Evolutionary conservation across 805 yeast species (phyloP).

Genomic region (Saccharomycopsis fodiens): DNA sequence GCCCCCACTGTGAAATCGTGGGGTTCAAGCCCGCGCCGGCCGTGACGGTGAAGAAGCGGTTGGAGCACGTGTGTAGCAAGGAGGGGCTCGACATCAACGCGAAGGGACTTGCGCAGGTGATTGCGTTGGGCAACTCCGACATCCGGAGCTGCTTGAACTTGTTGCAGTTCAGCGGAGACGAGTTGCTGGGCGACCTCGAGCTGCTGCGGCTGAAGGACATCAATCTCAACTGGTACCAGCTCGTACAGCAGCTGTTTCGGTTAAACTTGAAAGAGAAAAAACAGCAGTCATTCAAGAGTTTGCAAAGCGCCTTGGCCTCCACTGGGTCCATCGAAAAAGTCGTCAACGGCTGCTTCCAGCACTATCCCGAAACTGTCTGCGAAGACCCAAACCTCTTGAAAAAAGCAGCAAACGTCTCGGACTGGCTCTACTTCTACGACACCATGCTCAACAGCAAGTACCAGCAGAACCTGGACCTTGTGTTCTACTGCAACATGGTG

Average conservation of each 20-base stretch:
- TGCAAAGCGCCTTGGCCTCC: conserved; percentile 29
- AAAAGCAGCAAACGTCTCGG: conserved; percentile 56
- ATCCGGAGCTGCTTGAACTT: conserved; percentile 78
- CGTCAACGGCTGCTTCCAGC: conserved; percentile 61
- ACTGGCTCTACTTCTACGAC: conserved; percentile 75
- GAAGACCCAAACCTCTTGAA: conserved; percentile 51
- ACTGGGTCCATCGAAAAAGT: conserved; percentile 43
- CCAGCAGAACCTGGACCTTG: conserved; percentile 39
- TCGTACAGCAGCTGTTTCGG: conserved; percentile 55
- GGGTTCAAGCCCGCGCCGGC: conserved; percentile 53
- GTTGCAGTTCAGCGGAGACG: conserved; percentile 54
- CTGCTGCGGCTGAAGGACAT: conserved; percentile 45
- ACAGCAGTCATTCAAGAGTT: conserved; percentile 39
- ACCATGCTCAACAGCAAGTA: conserved; percentile 35
- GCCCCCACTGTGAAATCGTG: conserved; percentile 67
- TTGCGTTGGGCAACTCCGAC: conserved; percentile 71
- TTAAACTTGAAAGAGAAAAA: conserved; percentile 38
- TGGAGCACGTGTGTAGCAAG: conserved; percentile 39
- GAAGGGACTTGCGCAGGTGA: conserved; percentile 53
- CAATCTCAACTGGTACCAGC: conserved; percentile 56
- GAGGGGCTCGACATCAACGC: conserved; percentile 36
- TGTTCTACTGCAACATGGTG: conserved; percentile 48
- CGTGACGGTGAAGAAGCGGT: conserved; percentile 37
- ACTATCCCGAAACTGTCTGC: conserved; percentile 43
- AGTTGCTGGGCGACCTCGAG: conserved; percentile 16